Evolutionary conservation across 305 asterid species (phyloP).

Genomic region (Fraxinus latifolia): DNA sequence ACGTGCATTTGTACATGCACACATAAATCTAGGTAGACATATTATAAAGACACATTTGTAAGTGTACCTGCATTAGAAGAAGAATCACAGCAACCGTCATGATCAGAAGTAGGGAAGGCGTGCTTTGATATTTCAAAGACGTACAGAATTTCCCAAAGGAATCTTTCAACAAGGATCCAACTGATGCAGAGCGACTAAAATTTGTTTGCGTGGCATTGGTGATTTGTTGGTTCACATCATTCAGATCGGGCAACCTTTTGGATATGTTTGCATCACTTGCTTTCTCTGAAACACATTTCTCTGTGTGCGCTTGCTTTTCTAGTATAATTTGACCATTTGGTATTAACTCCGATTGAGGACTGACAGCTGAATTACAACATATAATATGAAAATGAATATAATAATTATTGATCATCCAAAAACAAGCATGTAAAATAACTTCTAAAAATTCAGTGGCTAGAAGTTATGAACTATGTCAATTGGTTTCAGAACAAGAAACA

Average conservation of each 20-base stretch:
- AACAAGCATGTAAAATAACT: neutral
- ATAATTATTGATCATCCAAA: conserved; percentile 5
- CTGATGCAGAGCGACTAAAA: conserved; percentile 29
- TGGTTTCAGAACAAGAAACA: conserved; percentile 22
- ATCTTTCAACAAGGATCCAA: conserved; percentile 41
- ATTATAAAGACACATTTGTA: neutral
- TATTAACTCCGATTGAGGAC: conserved; percentile 33
- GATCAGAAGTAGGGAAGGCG: conserved; percentile 51
- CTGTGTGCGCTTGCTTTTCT: conserved; percentile 26
- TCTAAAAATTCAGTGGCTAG: neutral
- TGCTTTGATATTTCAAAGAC: conserved; percentile 50
- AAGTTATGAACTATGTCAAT: conserved; percentile 3
- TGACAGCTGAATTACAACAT: conserved; percentile 19
- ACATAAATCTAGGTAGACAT: neutral
- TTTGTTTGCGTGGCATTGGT: conserved; percentile 30
- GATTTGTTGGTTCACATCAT: conserved; percentile 33
- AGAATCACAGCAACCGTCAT: conserved; percentile 57
- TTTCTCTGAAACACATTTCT: conserved; percentile 23
- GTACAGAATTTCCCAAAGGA: conserved; percentile 37
- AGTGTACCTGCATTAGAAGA: conserved; percentile 84
- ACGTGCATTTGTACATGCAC: neutral
- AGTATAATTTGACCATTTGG: conserved; percentile 38
- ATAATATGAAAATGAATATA: neutral
- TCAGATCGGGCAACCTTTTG: conserved; percentile 30
- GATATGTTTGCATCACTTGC: conserved; percentile 32